Evolutionary conservation across 352 stramenopile genomes (phyloP).

Genomic region (Halophytophthora polymorphica): DNA sequence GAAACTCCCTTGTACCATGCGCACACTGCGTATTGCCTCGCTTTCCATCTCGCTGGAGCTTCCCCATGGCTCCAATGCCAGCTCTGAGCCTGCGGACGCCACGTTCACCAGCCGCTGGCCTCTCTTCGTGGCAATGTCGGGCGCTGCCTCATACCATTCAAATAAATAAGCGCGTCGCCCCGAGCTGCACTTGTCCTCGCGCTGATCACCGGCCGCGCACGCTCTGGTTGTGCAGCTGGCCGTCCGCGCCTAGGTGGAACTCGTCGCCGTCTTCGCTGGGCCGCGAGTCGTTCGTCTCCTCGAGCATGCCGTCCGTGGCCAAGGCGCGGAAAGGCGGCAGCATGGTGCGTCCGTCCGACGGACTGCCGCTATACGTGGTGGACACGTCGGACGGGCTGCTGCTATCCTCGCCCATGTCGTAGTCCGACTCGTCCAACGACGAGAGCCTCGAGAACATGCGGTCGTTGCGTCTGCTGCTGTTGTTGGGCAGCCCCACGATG

Average conservation of each 20-base stretch:
- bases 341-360: constrained; percentile 20
- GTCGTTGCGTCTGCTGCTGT: constrained; percentile 32
- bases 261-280: constrained; percentile 26
- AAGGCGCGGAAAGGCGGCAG: constrained; percentile 55
- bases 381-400: constrained; percentile 33
- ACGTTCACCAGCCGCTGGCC: too few relatives aligned
- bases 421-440: constrained; percentile 66
- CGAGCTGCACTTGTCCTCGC: too few relatives aligned
- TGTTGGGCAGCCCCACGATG: constrained; percentile 27
- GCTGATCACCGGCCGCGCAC: too few relatives aligned
- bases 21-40: too few relatives aligned
- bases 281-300: constrained; percentile 37
- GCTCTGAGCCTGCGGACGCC: too few relatives aligned
- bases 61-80: too few relatives aligned
- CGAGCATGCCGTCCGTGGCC: constrained; percentile 45
- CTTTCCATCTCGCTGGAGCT: too few relatives aligned
- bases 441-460: constrained; percentile 43
- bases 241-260: constrained; percentile 27
- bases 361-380: constrained; percentile 32
- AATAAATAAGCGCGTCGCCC: neutral
- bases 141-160: neutral
- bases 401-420: constrained; percentile 23
- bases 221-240: constrained; percentile 14
- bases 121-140: too few relatives aligned
- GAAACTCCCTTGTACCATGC: too few relatives aligned